Evolutionary conservation across 2,329 filamentous ascomycete genomes (phyloP).

Genomic region (Pseudogymnoascus sp.): DNA sequence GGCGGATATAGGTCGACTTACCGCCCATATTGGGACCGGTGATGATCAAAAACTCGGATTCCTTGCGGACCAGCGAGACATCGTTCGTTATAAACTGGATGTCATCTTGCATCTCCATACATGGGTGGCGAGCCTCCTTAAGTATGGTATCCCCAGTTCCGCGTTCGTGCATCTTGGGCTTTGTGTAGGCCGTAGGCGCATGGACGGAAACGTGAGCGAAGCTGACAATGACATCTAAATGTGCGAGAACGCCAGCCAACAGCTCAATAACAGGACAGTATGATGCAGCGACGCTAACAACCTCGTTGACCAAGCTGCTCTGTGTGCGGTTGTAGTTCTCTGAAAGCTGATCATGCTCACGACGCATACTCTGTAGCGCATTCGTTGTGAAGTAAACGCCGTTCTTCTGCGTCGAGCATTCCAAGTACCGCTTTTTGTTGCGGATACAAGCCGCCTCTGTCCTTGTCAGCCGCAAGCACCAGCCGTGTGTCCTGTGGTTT

Average conservation of each 20-base stretch:
- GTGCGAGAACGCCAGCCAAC: slow-evolving; percentile 78
- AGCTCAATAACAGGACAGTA: slow-evolving; percentile 90
- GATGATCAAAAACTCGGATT: slow-evolving; percentile 89
- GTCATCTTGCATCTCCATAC: slow-evolving; percentile 98
- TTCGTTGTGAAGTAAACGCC: slow-evolving; percentile 96
- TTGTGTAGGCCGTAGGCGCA: slow-evolving; percentile 83
- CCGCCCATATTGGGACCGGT: slow-evolving; percentile 99
- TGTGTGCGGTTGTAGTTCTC: slow-evolving; percentile 95
- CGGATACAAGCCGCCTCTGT: slow-evolving; percentile 89
- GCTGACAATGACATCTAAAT: slow-evolving; percentile 90
- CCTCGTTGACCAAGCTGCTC: slow-evolving; percentile 80
- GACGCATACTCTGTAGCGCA: slow-evolving; percentile 67
- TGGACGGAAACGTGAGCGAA: slow-evolving; percentile 91
- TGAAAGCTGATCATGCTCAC: slow-evolving; percentile 89
- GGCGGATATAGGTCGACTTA: slow-evolving; percentile 96
- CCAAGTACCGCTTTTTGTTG: slow-evolving; percentile 81
- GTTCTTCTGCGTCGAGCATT: slow-evolving; percentile 97
- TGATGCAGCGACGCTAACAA: slow-evolving; percentile 85
- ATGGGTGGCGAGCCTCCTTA: slow-evolving; percentile 91
- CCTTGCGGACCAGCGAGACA: slow-evolving; percentile 67
- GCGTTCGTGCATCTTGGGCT: slow-evolving; percentile 81
- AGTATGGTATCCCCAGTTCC: slow-evolving; percentile 82
- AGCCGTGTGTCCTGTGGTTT: slow-evolving; percentile 90
- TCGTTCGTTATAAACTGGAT: slow-evolving; percentile 99
- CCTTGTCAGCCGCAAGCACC: slow-evolving; percentile 89